Conservation (phyloP, 148 eudicot genomes). For the Vaccinium macrocarpon region DNA sequence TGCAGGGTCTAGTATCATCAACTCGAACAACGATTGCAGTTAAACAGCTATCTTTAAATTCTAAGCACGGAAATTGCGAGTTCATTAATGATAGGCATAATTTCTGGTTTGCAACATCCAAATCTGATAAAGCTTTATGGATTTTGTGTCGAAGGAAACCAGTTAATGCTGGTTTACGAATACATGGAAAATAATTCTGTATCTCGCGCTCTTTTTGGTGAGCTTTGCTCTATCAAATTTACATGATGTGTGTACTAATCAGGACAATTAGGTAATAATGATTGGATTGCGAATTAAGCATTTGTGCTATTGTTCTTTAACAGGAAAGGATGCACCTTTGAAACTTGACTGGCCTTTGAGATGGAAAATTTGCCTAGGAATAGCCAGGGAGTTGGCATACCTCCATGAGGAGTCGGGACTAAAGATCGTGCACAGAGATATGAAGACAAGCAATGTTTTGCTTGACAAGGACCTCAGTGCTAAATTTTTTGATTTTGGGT, state of each 20-base stretch:
- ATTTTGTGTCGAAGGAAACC: conserved; percentile 61
- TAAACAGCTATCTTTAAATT: conserved; percentile 41
- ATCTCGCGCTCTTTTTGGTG: conserved; percentile 53
- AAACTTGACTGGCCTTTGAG: conserved; percentile 48
- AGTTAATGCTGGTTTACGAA: conserved; percentile 44
- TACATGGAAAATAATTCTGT: conserved; percentile 62
- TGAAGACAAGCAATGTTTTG: conserved; percentile 52
- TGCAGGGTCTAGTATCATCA: conserved; percentile 44
- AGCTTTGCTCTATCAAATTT: conserved; percentile 5
- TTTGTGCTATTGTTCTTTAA: neutral
- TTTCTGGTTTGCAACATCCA: conserved; percentile 50
- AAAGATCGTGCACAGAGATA: conserved; percentile 56
- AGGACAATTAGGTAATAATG: neutral
- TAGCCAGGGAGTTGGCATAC: conserved; percentile 50
- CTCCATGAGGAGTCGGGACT: conserved; percentile 58
- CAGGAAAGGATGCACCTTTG: conserved; percentile 32
- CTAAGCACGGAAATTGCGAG: too few species aligned
- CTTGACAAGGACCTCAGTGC: conserved; percentile 55
- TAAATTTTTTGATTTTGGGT: conserved; percentile 55
- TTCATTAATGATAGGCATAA: conserved; percentile 32
- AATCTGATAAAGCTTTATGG: conserved; percentile 61
- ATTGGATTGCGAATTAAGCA: neutral
- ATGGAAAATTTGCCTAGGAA: conserved; percentile 44
- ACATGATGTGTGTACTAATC: neutral
- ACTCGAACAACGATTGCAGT: conserved; percentile 56